A percentile compares a stretch with the other conserved stretches of the same genome.
These are phyloP conservation scores for Leptoxyphium fumago DNA, from an alignment of 2,329 filamentous ascomycete species.

Conservation along the genomic window DNA sequence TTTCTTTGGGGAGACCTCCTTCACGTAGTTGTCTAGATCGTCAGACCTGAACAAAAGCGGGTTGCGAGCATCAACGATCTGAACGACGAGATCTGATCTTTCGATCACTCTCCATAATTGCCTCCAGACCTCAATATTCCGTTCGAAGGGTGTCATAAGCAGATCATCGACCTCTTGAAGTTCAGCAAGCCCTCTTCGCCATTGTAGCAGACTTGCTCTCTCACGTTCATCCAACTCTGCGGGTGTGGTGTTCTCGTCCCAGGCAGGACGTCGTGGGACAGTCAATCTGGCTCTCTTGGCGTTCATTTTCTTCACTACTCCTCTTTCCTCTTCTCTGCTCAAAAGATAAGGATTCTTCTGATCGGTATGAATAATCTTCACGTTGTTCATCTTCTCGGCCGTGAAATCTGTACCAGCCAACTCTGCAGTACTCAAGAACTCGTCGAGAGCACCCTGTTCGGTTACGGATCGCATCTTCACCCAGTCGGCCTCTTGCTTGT, in stretches of 20 bases:
- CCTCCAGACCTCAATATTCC: conserved; percentile 94
- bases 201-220: conserved; percentile 66
- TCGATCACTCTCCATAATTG: conserved; percentile 98
- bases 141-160: conserved; percentile 93
- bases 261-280: conserved; percentile 76
- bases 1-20: conserved; percentile 77
- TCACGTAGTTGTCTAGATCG: conserved; percentile 86
- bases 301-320: conserved; percentile 64
- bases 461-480: conserved; percentile 99
- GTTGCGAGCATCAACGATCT: conserved; percentile 95
- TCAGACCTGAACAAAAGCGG: conserved; percentile 87
- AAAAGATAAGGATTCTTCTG: conserved; percentile 92
- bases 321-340: conserved; percentile 68
- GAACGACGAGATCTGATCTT: conserved; percentile 84
- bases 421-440: conserved; percentile 91
- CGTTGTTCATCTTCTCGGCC: conserved; percentile 95
- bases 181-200: conserved; percentile 82
- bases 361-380: conserved; percentile 95
- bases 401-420: conserved; percentile 98
- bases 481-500: conserved; percentile 82
- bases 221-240: conserved; percentile 67
- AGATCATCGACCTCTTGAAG: conserved; percentile 87
- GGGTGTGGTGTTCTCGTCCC: conserved; percentile 75
- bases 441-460: conserved; percentile 88
- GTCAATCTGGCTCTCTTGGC: conserved; percentile 67